Evolutionary conservation across 768 basidiomycete genomes (phyloP).

Genomic region (Termitomyces eurrhizus): DNA sequence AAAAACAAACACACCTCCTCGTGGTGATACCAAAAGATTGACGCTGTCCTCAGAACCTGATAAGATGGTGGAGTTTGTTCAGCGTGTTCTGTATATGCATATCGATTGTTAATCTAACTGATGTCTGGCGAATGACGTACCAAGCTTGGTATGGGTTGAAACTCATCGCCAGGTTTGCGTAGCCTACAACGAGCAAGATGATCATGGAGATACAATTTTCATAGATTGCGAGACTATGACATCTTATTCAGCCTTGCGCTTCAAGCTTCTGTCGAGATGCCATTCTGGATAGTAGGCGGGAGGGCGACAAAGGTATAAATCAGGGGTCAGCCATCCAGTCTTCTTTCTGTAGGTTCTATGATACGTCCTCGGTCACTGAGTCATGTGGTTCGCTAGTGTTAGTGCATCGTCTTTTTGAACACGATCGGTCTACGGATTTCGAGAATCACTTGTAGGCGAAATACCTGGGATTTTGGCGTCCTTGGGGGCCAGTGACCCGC

Average conservation of each 20-base stretch:
- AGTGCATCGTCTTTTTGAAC: too few species aligned
- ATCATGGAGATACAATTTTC: neutral
- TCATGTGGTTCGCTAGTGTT: too few species aligned
- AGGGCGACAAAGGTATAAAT: too few species aligned
- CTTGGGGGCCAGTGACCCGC: too few species aligned
- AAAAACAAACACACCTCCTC: constrained; percentile 51
- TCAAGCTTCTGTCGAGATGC: constrained; percentile 80
- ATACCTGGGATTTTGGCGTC: too few species aligned
- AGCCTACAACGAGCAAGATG: constrained; percentile 40
- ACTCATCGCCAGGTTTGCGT: constrained; percentile 85
- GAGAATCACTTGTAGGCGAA: too few species aligned
- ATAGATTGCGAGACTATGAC: constrained; percentile 59
- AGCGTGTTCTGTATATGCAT: constrained; percentile 50
- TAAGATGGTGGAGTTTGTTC: constrained; percentile 82
- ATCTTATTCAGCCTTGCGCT: constrained; percentile 88
- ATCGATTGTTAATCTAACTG: neutral
- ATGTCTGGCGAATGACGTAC: constrained; percentile 18
- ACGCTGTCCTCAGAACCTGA: constrained; percentile 76
- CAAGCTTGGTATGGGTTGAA: constrained; percentile 91
- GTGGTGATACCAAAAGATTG: constrained; percentile 72
- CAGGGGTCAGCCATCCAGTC: too few species aligned
- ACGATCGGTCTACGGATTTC: too few species aligned
- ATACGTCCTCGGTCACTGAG: too few species aligned
- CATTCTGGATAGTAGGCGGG: constrained; percentile 58
- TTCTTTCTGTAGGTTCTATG: too few species aligned